These are phyloP conservation scores for Phoma sp. DNA, from an alignment of 2,329 filamentous ascomycete species.

Conservation along the genomic window DNA sequence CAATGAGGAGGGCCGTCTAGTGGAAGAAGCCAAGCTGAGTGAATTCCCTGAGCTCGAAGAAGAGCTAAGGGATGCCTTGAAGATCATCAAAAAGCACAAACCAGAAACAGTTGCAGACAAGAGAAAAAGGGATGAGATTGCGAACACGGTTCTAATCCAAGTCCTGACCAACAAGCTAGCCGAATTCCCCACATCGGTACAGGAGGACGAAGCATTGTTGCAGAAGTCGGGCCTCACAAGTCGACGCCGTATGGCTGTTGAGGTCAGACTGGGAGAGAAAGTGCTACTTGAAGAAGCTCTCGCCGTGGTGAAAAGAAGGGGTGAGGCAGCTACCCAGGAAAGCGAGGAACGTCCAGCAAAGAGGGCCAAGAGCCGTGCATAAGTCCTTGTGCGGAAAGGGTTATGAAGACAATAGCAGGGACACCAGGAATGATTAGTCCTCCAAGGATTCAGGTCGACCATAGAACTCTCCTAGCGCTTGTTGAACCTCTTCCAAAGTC, in stretches of 20 bases:
- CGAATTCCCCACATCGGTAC: constrained; percentile 20
- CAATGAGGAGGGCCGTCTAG: constrained; percentile 24
- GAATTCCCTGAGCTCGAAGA: constrained; percentile 28
- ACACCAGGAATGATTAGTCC: neutral
- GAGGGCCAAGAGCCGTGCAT: constrained; percentile 3
- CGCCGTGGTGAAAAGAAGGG: constrained; percentile 4
- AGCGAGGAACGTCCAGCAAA: constrained; percentile 5
- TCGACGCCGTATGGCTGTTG: constrained; percentile 28
- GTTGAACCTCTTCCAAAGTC: neutral
- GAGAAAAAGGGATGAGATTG: constrained; percentile 20
- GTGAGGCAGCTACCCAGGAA: neutral
- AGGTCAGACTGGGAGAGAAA: constrained; percentile 31
- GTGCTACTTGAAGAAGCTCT: constrained; percentile 24
- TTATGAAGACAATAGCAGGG: neutral
- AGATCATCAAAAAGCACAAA: constrained; percentile 20
- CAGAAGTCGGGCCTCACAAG: constrained; percentile 9
- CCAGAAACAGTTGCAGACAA: constrained; percentile 18
- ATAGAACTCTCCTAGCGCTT: constrained; percentile 1
- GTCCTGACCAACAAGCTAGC: constrained; percentile 21
- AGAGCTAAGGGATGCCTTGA: constrained; percentile 23
- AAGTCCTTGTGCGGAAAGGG: neutral
- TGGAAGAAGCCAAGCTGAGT: constrained; percentile 13
- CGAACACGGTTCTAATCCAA: constrained; percentile 11
- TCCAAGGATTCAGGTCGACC: neutral
- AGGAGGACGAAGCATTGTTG: constrained; percentile 23